Percentiles rank a stretch among this genome's conserved stretches.
These are phyloP conservation scores for Fagus crenata DNA, from an alignment of 306 rosid genomes.

Conservation along the genomic window DNA sequence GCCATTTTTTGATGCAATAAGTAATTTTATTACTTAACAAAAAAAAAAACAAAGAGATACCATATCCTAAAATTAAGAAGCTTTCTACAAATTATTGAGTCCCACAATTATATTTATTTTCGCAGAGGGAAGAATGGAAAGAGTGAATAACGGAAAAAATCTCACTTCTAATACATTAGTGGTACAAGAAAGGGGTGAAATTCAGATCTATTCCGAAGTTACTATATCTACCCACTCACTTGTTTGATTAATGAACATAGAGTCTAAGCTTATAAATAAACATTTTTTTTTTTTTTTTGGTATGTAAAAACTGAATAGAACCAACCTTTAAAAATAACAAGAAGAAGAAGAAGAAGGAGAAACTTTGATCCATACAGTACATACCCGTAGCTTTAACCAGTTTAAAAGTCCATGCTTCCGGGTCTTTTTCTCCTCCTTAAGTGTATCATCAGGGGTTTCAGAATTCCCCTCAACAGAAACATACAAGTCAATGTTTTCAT, in stretches of 20 bases:
- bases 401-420: conserved; percentile 90
- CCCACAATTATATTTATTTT: background rate
- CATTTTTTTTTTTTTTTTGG: background rate
- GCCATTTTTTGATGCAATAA: too few relatives aligned
- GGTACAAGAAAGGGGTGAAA: conserved; percentile 22
- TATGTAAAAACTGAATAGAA: conserved; percentile 14
- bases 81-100: conserved; percentile 11
- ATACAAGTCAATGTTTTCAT: conserved; percentile 76
- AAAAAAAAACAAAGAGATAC: too few relatives aligned
- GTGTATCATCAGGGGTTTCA: conserved; percentile 52
- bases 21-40: too few relatives aligned
- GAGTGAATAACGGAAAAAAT: conserved; percentile 25
- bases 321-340: background rate
- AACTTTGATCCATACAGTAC: conserved; percentile 30
- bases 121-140: conserved; percentile 17
- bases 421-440: conserved; percentile 81
- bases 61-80: background rate
- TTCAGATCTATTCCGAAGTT: conserved; percentile 14
- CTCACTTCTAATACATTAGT: conserved; percentile 5
- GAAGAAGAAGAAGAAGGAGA: background rate
- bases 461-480: conserved; percentile 74
- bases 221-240: background rate
- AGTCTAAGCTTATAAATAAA: background rate
- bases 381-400: conserved; percentile 92
- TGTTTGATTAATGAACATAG: background rate